Conservation (phyloP, 1,284 basidiomycete genomes). For the Porogramme epimiltina region DNA sequence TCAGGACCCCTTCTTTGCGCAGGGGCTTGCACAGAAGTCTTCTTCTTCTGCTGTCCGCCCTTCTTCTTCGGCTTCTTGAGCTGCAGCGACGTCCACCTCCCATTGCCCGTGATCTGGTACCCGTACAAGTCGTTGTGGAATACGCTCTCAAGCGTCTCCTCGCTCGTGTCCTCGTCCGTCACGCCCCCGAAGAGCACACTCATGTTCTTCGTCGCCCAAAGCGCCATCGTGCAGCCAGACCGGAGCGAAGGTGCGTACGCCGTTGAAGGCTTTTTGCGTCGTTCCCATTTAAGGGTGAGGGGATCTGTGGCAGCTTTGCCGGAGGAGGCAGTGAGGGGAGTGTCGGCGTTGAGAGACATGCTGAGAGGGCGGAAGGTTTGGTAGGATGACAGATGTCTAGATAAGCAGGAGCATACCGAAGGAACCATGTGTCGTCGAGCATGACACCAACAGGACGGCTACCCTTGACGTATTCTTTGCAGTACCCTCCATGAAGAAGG, state of each 20-base stretch:
- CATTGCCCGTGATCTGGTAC: conserved; percentile 79
- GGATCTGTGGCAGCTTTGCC: conserved; percentile 45
- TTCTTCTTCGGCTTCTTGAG: conserved; percentile 68
- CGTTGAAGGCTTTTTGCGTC: conserved; percentile 70
- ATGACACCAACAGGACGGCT: conserved; percentile 86
- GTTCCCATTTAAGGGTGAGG: conserved; percentile 80
- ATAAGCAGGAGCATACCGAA: conserved; percentile 53
- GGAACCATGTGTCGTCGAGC: conserved; percentile 90
- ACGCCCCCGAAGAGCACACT: conserved; percentile 93
- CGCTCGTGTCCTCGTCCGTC: conserved; percentile 84
- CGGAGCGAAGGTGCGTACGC: conserved; percentile 75
- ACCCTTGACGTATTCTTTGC: conserved; percentile 89
- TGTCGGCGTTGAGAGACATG: conserved; percentile 36
- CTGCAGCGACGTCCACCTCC: conserved; percentile 80
- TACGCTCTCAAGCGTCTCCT: conserved; percentile 83
- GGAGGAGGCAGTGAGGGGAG: conserved; percentile 15
- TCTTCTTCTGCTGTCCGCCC: conserved; percentile 39
- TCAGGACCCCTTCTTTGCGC: conserved; percentile 16
- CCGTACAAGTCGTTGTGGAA: conserved; percentile 88
- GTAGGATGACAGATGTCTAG: background rate
- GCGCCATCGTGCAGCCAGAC: conserved; percentile 84
- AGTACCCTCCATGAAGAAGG: conserved; percentile 87
- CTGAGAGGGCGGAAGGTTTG: conserved; percentile 23
- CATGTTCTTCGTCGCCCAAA: conserved; percentile 70
- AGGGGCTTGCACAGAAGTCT: conserved; percentile 18